Percentiles rank a stretch among this genome's conserved stretches.
These are phyloP conservation scores for Gaeumannomyces sp. DNA, from an alignment of 2,329 filamentous ascomycete genomes.

Conservation along the genomic window DNA sequence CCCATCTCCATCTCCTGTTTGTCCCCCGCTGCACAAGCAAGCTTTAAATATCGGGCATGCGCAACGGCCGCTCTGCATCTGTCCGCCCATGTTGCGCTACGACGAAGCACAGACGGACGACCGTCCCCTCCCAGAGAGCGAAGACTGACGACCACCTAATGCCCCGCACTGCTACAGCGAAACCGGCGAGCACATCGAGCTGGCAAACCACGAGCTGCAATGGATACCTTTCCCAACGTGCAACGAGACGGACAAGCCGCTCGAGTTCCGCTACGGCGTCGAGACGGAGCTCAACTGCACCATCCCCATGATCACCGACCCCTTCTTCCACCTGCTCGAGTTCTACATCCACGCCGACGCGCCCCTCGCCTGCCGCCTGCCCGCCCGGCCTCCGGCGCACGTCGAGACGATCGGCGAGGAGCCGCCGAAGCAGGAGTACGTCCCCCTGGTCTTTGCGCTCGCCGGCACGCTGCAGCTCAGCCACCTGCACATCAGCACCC, in stretches of 20 bases:
- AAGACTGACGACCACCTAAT: neutral
- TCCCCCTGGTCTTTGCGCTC: constrained; percentile 81
- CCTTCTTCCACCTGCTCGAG: constrained; percentile 83
- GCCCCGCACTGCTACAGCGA: constrained; percentile 48
- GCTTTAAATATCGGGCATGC: neutral
- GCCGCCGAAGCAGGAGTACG: constrained; percentile 53
- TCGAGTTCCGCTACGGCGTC: constrained; percentile 81
- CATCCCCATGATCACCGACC: constrained; percentile 67
- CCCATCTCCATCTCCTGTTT: neutral
- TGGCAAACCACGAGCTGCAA: constrained; percentile 73
- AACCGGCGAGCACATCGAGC: constrained; percentile 83
- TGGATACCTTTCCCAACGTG: constrained; percentile 89
- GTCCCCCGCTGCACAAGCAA: neutral
- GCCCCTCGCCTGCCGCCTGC: constrained; percentile 83
- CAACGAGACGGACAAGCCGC: constrained; percentile 76
- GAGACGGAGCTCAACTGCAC: constrained; percentile 81
- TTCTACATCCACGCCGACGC: constrained; percentile 98
- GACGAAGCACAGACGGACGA: neutral
- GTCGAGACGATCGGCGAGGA: constrained; percentile 49
- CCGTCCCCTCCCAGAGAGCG: neutral
- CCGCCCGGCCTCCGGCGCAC: constrained; percentile 61
- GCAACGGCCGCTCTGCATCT: neutral
- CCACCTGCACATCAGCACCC: constrained; percentile 85
- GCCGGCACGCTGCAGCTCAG: constrained; percentile 82
- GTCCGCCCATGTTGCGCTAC: neutral